Evolutionary conservation across 1,284 basidiomycete genomes (phyloP).

Genomic region (Ganoderma lucidum): DNA sequence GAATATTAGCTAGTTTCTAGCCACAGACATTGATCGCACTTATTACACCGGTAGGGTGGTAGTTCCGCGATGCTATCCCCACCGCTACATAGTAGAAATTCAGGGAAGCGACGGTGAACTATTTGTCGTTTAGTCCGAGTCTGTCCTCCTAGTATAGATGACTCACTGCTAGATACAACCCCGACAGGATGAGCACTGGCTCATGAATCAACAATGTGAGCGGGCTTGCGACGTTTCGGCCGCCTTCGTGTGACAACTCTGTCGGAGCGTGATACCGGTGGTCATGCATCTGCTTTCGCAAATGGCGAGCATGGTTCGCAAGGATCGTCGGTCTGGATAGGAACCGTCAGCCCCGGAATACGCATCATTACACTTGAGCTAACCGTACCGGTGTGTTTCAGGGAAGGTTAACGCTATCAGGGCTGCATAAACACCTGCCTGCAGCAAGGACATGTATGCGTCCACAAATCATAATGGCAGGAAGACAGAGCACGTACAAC

Average conservation of each 20-base stretch:
- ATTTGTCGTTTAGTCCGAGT: neutral
- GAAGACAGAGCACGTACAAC: neutral
- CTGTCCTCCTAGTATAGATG: too few species aligned
- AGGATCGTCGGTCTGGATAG: neutral
- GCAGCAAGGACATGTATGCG: neutral
- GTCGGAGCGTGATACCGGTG: neutral
- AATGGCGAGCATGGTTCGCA: neutral
- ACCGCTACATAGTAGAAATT: constrained; percentile 7
- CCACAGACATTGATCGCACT: neutral
- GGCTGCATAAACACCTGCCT: constrained; percentile 7
- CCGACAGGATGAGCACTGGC: constrained; percentile 2
- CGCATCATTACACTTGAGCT: neutral
- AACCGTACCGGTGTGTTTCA: constrained; percentile 9
- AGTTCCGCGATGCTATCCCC: neutral
- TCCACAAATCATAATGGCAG: neutral
- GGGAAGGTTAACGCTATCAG: constrained; percentile 12
- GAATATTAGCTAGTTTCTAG: neutral
- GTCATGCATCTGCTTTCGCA: constrained; percentile 4
- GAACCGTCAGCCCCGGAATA: neutral
- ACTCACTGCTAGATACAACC: constrained; percentile 12
- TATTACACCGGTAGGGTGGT: neutral
- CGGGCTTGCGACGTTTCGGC: neutral
- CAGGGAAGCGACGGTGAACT: constrained; percentile 5
- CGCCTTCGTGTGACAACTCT: neutral
- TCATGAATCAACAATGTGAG: neutral